A percentile compares a stretch with the other conserved stretches of the same genome.
Evolutionary conservation across 345 rosid genomes (phyloP).

Genomic region (Acer saccharum): DNA sequence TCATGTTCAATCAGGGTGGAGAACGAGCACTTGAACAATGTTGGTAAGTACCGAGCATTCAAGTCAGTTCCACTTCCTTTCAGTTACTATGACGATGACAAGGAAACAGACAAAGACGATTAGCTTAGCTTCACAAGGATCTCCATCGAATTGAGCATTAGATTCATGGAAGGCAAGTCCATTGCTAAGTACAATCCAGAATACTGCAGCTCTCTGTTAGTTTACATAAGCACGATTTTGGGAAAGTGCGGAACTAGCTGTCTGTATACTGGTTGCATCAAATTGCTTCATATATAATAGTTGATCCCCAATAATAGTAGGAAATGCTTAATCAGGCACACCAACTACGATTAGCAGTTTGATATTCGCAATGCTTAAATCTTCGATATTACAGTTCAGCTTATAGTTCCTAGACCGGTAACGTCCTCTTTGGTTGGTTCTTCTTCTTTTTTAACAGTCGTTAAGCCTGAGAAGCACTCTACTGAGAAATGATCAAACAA

Average conservation of each 20-base stretch:
- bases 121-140: background rate
- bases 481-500: background rate
- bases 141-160: background rate
- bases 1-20: conserved; percentile 48
- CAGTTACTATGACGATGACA: conserved; percentile 40
- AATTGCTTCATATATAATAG: background rate
- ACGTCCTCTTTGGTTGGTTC: background rate
- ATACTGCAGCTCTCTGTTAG: too few species aligned
- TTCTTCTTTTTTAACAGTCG: too few species aligned
- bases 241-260: background rate
- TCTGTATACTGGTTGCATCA: background rate
- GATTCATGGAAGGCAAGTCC: background rate
- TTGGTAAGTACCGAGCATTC: conserved; percentile 66
- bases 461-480: background rate
- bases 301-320: too few species aligned
- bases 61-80: conserved; percentile 72
- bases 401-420: background rate
- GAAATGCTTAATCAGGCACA: background rate
- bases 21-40: conserved; percentile 79
- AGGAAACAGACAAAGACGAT: conserved; percentile 12
- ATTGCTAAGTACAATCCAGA: background rate
- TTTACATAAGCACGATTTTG: background rate
- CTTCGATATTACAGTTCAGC: background rate
- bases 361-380: background rate
- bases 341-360: background rate